A percentile compares a stretch with the other conserved stretches of the same genome.
phyloP scores from a whole-genome alignment of 768 basidiomycete species.

The Rhizopogon salebrosus region DNA sequence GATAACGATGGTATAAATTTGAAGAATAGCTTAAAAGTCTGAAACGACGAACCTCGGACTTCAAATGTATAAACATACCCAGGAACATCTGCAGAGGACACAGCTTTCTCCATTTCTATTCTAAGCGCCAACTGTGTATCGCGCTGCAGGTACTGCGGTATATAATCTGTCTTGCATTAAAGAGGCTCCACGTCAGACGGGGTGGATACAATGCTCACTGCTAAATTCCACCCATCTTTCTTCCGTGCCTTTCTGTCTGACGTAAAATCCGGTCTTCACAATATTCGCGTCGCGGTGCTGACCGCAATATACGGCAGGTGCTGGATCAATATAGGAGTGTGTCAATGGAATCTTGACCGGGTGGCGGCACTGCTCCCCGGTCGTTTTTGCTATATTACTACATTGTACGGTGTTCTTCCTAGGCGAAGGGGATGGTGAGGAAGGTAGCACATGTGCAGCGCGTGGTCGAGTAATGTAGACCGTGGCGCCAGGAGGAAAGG shows the following conservation, averaged over 20 bases:
- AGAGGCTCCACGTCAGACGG: neutral
- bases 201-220: constrained; percentile 30
- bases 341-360: constrained; percentile 42
- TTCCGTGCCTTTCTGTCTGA: constrained; percentile 33
- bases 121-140: constrained; percentile 56
- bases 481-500: constrained; percentile 7
- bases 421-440: constrained; percentile 15
- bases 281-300: constrained; percentile 54
- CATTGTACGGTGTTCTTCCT: constrained; percentile 40
- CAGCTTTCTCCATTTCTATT: constrained; percentile 49
- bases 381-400: constrained; percentile 57
- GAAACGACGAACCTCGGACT: constrained; percentile 50
- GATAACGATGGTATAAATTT: neutral
- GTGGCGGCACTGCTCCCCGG: constrained; percentile 57
- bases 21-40: too few species aligned
- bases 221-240: constrained; percentile 45
- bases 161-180: constrained; percentile 47
- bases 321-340: constrained; percentile 20
- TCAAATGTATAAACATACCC: constrained; percentile 85
- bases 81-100: constrained; percentile 50
- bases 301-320: constrained; percentile 46
- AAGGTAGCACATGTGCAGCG: constrained; percentile 11
- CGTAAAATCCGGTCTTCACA: constrained; percentile 50
- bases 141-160: constrained; percentile 56
- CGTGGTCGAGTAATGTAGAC: constrained; percentile 14